Evolutionary conservation across 176 grass and related monocot species (phyloP), one percentile per base, ranked within the genome.

Genomic region (Melocanna baccifera): DNA sequence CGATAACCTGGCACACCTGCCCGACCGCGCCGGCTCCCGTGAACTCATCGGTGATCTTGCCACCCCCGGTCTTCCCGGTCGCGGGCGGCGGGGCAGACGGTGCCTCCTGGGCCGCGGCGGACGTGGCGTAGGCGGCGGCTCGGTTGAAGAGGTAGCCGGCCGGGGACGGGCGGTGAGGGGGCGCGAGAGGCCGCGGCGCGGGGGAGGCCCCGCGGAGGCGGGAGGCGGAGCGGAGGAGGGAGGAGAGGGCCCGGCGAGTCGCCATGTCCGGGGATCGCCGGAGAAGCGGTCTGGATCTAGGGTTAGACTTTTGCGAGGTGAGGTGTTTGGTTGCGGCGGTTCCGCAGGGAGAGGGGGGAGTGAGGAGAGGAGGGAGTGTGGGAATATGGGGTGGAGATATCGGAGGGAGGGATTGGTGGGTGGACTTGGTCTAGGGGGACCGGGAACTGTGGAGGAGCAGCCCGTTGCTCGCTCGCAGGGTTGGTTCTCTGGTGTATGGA

Each of bases 1-100:
- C 95, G 76, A 98, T 98, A 69, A 98, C 95, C 87, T 98, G 95
- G 88, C 92, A 98, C 4, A 98, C 95, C 87, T 94, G 82, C 9
- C 95, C 95, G 67, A 98, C 69, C n/a, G 96, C 46, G 50, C 96
- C 96, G 10, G 92, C 96, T 45, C 96, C 96, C 4, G 96, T 98
- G 89, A 98, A 98, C 67, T 98, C 93, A 36, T 98, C 96, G 42
- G 96, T 98, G 85, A 98, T 98, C 86, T 98, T 95, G 8, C 91
- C 92, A 4, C 87, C 86, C 5, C 51, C 69, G 16, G 62, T 68
- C 78, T 85, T 88, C 59, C 59, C 67, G 3, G 69, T 74, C 5
- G 92, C 22, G 43, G 64, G 48, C 6, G 81, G 85, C 48, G 75
- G 34, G 9, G 77, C n/a, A 6, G 85, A 39, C 4, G 85, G 68